Evolutionary conservation across 2,329 filamentous ascomycete genomes (phyloP).

Genomic region (Fonsecaea nubica): DNA sequence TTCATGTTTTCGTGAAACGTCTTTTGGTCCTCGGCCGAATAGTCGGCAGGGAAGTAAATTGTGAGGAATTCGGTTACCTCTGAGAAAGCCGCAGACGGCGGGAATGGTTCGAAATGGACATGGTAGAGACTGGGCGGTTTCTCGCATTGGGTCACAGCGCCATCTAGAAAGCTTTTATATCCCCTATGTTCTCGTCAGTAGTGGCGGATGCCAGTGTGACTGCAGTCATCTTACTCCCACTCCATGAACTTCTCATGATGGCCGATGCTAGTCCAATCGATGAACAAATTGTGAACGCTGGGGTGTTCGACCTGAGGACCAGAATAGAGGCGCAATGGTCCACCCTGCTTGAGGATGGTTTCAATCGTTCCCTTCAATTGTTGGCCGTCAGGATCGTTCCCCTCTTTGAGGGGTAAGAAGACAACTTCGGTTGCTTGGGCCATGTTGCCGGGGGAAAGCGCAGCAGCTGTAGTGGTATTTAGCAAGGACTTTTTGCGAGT

Average conservation of each 20-base stretch:
- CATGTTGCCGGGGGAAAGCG: constrained; percentile 8
- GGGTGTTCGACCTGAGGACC: constrained; percentile 41
- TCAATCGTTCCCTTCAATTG: constrained; percentile 34
- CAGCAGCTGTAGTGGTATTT: background rate
- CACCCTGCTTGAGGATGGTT: constrained; percentile 39
- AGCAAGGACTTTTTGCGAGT: background rate
- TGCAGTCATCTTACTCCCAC: constrained; percentile 29
- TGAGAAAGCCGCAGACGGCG: constrained; percentile 36
- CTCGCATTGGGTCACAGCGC: constrained; percentile 2
- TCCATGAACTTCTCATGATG: constrained; percentile 41
- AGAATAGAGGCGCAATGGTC: constrained; percentile 37
- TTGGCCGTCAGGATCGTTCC: constrained; percentile 24
- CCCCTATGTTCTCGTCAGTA: constrained; percentile 14
- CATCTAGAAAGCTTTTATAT: constrained; percentile 25
- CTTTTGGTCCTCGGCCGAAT: constrained; percentile 35
- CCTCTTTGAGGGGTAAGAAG: constrained; percentile 28
- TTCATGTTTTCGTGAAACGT: constrained; percentile 31
- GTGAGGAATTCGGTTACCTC: constrained; percentile 40
- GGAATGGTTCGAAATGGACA: constrained; percentile 39
- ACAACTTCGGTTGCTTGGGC: constrained; percentile 29
- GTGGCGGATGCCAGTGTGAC: background rate
- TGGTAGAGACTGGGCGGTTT: constrained; percentile 33
- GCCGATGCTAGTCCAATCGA: constrained; percentile 43
- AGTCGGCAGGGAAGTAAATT: constrained; percentile 37
- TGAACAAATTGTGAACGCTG: constrained; percentile 36